Evolutionary conservation across 208 protist species (phyloP).

Genomic region (Trypanosoma grayi): DNA sequence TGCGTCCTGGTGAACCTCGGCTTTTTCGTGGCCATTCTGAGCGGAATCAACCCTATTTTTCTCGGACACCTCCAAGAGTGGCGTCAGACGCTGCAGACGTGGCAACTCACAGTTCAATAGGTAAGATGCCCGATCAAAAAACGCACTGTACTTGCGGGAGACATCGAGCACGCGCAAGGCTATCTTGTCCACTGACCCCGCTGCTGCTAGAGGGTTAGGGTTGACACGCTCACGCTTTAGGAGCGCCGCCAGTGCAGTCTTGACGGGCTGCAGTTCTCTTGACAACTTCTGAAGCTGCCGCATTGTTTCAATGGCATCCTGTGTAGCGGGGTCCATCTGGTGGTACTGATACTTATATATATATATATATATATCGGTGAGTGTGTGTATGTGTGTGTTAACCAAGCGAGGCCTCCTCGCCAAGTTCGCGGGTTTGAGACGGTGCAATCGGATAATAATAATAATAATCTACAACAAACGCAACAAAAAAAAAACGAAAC

Average conservation of each 20-base stretch:
- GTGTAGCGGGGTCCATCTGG: slow-evolving; percentile 33
- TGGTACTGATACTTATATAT: neutral
- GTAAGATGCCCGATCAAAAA: slow-evolving; percentile 30
- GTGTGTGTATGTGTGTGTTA: no score
- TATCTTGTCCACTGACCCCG: slow-evolving; percentile 71
- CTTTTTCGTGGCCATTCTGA: neutral
- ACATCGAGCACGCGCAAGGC: slow-evolving; percentile 52
- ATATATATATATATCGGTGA: neutral
- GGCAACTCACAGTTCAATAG: slow-evolving; percentile 48
- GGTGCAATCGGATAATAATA: no score
- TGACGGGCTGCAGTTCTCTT: slow-evolving; percentile 79
- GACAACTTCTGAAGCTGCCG: slow-evolving; percentile 74
- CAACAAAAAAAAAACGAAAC: neutral
- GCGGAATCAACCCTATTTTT: neutral
- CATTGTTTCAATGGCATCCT: slow-evolving; percentile 60
- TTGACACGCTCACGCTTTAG: slow-evolving; percentile 59
- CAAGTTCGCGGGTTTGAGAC: no score
- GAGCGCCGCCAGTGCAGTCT: slow-evolving; percentile 55
- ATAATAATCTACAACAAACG: no score
- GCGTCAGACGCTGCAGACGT: slow-evolving; percentile 37
- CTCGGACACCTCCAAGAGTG: slow-evolving; percentile 28
- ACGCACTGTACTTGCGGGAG: slow-evolving; percentile 45
- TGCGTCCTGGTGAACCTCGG: slow-evolving; percentile 9
- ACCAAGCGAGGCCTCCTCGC: no score
- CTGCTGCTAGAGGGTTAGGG: slow-evolving; percentile 44